Percentiles rank a stretch among this genome's conserved stretches.
phyloP scores from a whole-genome alignment of 1,139 yeast species.

The Pichia sp. region DNA sequence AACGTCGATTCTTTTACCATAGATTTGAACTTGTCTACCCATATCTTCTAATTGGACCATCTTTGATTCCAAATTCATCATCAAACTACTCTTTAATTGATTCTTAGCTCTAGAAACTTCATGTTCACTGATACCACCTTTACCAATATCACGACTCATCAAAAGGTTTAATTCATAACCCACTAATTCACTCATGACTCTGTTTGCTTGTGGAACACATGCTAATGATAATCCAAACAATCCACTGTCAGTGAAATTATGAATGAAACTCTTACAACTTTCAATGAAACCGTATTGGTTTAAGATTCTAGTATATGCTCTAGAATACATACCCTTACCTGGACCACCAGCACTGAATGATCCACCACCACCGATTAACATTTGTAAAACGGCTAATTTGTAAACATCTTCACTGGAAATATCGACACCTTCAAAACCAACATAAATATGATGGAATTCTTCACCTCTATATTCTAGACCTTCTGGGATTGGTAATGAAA shows the following conservation, averaged over 20 bases:
- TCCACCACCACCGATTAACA: slow-evolving; percentile 96
- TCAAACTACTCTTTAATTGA: slow-evolving; percentile 82
- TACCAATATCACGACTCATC: slow-evolving; percentile 52
- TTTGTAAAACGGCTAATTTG: slow-evolving; percentile 88
- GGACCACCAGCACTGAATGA: slow-evolving; percentile 99
- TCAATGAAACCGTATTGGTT: slow-evolving; percentile 93
- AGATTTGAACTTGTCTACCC: slow-evolving; percentile 92
- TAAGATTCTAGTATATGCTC: slow-evolving; percentile 87
- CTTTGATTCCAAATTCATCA: slow-evolving; percentile 92
- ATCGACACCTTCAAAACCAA: slow-evolving; percentile 88
- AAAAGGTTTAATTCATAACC: slow-evolving; percentile 71
- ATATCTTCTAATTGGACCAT: slow-evolving; percentile 91
- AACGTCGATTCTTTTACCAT: slow-evolving; percentile 74
- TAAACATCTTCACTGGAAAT: slow-evolving; percentile 84
- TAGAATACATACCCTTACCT: slow-evolving; percentile 99
- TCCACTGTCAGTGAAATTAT: slow-evolving; percentile 88
- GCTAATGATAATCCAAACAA: slow-evolving; percentile 86
- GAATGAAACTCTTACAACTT: slow-evolving; percentile 85
- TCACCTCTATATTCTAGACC: slow-evolving; percentile 64
- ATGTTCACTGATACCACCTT: slow-evolving; percentile 59
- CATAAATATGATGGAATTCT: slow-evolving; percentile 81
- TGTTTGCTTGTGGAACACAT: slow-evolving; percentile 84
- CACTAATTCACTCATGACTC: slow-evolving; percentile 76
- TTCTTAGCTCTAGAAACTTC: slow-evolving; percentile 91
- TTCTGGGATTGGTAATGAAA: slow-evolving; percentile 69